Percentiles rank a stretch among this genome's conserved stretches.
Evolutionary conservation across 345 rosid genomes (phyloP).

Genomic region (Citrus mangshanensis): DNA sequence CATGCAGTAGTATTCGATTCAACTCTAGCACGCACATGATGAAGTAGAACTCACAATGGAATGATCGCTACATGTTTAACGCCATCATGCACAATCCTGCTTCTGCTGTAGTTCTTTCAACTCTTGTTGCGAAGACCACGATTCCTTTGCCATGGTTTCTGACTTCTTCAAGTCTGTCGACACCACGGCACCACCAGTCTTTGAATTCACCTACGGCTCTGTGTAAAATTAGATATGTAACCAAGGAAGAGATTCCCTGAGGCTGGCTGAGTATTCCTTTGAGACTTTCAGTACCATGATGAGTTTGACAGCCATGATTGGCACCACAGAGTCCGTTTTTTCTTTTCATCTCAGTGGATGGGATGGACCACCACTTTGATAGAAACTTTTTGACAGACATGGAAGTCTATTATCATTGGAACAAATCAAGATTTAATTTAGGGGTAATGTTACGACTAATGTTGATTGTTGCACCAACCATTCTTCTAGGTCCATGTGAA

Average conservation of each 20-base stretch:
- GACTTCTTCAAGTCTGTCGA: constrained; percentile 46
- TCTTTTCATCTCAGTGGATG: constrained; percentile 8
- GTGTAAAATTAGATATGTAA: neutral
- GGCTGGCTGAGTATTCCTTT: neutral
- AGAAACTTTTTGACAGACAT: neutral
- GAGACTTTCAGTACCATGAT: constrained; percentile 1
- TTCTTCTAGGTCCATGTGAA: neutral
- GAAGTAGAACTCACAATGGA: constrained; percentile 38
- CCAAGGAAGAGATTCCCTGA: neutral
- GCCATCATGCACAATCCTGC: constrained; percentile 39
- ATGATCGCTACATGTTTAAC: constrained; percentile 41
- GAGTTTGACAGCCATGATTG: constrained; percentile 16
- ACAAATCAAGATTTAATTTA: neutral
- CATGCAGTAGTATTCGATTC: neutral
- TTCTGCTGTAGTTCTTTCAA: constrained; percentile 59
- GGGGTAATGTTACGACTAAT: neutral
- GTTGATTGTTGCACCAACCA: neutral
- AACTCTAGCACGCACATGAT: neutral
- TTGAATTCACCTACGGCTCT: constrained; percentile 1
- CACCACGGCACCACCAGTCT: constrained; percentile 34
- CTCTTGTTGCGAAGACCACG: constrained; percentile 51
- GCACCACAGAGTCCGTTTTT: neutral
- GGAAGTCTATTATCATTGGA: neutral
- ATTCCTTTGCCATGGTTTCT: constrained; percentile 48
- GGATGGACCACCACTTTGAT: constrained; percentile 24